Percentiles rank a stretch among this genome's conserved stretches.
phyloP scores from a whole-genome alignment of 805 yeast genomes.

The Metschnikowia arizonensis region DNA sequence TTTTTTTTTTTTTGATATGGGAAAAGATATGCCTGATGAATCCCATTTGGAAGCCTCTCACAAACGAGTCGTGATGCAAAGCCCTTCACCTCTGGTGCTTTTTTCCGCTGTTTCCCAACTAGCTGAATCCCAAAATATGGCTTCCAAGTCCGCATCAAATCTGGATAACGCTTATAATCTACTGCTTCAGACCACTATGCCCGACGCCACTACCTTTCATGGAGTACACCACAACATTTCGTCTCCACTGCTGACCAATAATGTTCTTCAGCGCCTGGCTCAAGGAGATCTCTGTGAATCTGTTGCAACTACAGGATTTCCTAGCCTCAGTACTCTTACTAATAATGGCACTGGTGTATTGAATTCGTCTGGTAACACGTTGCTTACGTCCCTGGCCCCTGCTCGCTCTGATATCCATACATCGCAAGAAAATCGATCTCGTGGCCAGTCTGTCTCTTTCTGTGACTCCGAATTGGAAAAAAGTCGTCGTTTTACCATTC shows the following conservation, averaged over 20 bases:
- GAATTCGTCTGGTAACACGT: no score
- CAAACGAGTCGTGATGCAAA: not conserved
- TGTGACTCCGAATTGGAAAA: constrained; percentile 35
- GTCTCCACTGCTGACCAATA: constrained; percentile 2
- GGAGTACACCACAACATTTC: not conserved
- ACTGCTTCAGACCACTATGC: constrained; percentile 3
- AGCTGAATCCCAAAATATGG: not conserved
- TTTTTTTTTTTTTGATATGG: not conserved
- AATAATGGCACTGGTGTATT: not conserved
- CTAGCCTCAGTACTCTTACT: not conserved
- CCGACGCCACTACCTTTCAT: not conserved
- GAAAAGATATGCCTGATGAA: not conserved
- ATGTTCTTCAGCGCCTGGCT: constrained; percentile 1
- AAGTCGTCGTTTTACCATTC: constrained; percentile 39
- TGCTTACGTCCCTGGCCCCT: not conserved
- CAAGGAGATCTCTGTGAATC: not conserved
- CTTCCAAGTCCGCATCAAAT: not conserved
- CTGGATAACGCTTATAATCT: not conserved
- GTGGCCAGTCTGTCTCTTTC: constrained; percentile 30
- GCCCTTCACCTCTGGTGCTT: constrained; percentile 1
- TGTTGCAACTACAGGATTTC: not conserved
- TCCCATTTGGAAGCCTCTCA: not conserved
- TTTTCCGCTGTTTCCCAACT: constrained; percentile 1
- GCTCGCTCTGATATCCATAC: constrained; percentile 5
- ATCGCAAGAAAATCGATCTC: constrained; percentile 7